phyloP scores from a whole-genome alignment of 1,284 basidiomycete species.

The Trichosporon faecale region DNA sequence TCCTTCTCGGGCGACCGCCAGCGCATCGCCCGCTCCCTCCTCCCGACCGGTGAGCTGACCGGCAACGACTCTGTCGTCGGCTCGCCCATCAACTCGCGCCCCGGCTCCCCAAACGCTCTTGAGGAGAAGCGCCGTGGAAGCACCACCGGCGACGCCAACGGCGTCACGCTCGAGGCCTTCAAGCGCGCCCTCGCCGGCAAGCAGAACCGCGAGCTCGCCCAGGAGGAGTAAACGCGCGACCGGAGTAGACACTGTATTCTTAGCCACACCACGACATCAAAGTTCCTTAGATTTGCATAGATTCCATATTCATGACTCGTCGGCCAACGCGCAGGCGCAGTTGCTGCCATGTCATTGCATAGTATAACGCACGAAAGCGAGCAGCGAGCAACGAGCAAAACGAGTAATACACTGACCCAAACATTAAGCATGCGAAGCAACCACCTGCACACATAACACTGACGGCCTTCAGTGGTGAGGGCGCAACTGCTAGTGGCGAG shows the following conservation, averaged over 20 bases:
- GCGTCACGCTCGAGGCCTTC: conserved; percentile 48
- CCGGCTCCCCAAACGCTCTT: conserved; percentile 38
- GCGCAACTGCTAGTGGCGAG: not conserved
- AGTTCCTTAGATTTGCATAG: conserved; percentile 6
- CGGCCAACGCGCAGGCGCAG: conserved; percentile 9
- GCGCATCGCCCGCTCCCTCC: conserved; percentile 20
- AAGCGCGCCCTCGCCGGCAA: conserved; percentile 49
- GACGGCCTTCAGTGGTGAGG: not conserved
- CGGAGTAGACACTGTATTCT: not conserved
- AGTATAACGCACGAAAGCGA: not conserved
- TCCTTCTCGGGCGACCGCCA: conserved; percentile 43
- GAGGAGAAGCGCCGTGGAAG: conserved; percentile 32
- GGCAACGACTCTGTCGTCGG: conserved; percentile 52
- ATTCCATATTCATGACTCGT: conserved; percentile 3
- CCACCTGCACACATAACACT: no score
- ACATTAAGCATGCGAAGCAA: no score
- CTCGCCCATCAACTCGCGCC: conserved; percentile 39
- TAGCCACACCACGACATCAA: conserved; percentile 1
- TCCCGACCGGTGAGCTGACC: conserved; percentile 42
- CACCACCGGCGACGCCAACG: conserved; percentile 28
- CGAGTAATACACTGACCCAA: no score
- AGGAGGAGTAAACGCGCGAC: conserved; percentile 17
- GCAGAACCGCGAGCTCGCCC: conserved; percentile 27
- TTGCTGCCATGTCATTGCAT: conserved; percentile 11
- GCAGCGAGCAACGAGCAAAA: no score